Percentiles rank a stretch among this genome's conserved stretches.
phyloP scores from a whole-genome alignment of 768 basidiomycete species.

The Calocera viscosa region DNA sequence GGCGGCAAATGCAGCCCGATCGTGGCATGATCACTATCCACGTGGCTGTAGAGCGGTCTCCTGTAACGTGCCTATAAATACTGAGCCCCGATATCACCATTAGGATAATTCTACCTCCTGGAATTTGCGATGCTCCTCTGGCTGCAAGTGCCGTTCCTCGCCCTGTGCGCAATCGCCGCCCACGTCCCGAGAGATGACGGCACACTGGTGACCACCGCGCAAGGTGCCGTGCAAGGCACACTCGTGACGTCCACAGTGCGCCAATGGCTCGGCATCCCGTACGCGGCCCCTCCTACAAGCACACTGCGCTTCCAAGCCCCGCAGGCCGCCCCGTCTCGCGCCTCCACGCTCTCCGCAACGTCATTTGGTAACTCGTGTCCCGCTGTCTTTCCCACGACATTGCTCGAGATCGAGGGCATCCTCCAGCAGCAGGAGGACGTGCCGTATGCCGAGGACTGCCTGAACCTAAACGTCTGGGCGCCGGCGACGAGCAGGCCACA shows the following conservation, averaged over 20 bases:
- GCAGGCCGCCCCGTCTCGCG: neutral
- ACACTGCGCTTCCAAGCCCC: neutral
- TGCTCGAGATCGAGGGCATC: neutral
- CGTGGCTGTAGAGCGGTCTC: no score
- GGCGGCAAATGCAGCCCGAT: no score
- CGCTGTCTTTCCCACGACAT: neutral
- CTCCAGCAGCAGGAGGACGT: neutral
- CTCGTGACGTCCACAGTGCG: neutral
- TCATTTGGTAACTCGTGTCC: neutral
- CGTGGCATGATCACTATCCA: no score
- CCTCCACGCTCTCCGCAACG: neutral
- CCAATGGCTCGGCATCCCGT: constrained; percentile 5
- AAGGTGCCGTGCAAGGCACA: neutral
- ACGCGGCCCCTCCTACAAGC: neutral
- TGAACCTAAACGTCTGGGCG: constrained; percentile 24
- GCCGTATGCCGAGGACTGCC: constrained; percentile 18
- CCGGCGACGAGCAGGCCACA: constrained; percentile 16
- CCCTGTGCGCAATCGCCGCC: neutral
- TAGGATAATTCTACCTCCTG: neutral
- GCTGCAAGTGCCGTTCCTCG: neutral
- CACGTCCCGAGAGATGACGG: neutral
- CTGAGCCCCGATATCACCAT: neutral
- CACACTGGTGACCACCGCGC: neutral
- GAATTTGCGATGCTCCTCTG: neutral
- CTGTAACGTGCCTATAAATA: neutral